Base-by-base conservation (phyloP, 345 rosid species). In the Citrus australasica region DNA sequence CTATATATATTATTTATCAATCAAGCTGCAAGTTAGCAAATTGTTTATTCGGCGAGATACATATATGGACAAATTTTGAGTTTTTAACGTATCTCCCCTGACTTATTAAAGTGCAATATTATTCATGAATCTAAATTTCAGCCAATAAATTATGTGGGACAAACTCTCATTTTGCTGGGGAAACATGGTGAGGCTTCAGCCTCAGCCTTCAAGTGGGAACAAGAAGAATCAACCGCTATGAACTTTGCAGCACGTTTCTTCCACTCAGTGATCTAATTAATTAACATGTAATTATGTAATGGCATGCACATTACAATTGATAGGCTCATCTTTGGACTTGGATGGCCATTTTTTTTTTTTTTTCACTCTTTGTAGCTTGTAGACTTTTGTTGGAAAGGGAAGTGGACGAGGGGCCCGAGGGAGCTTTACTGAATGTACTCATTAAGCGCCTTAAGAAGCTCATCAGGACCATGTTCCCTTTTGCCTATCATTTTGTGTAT, bases 401-500 rank as follows among this genome's bases (percentile, higher is more conserved):
- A 62, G 28, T 9, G 32, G 25, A 10, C 22, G 22, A 58, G 46
- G 66, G 76, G 24, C 65, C 14, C 32, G 9, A 58, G 53, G 67
- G 22, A 73, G 25, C 69, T 4, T 59, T 64, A 11, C 51, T 46
- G 17, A 13, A 46, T 46, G 51, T 62, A 24, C 30, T 33, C 9
- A 19, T 14, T 27, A 3, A 3, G 70, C 27, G 55, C 2, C 27
- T 22, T n/a, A n/a, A 21, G 42, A 13, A 9, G 58, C 60, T 16
- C 7, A n/a, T 46, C 5, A 63, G 78, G 78, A 75, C 78, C 78
- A 21, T 40, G 21, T n/a, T n/a, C 77, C 25, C 63, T 33, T n/a
- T 35, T 53, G 28, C 69, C 19, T 40, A 65, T 65, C 16, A 76
- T 76, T 66, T n/a, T 33, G 70, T 76, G 79, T 76, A 53, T 40